Conservation (phyloP, 1,284 basidiomycete species). For the Singerocomus inundabilis region DNA sequence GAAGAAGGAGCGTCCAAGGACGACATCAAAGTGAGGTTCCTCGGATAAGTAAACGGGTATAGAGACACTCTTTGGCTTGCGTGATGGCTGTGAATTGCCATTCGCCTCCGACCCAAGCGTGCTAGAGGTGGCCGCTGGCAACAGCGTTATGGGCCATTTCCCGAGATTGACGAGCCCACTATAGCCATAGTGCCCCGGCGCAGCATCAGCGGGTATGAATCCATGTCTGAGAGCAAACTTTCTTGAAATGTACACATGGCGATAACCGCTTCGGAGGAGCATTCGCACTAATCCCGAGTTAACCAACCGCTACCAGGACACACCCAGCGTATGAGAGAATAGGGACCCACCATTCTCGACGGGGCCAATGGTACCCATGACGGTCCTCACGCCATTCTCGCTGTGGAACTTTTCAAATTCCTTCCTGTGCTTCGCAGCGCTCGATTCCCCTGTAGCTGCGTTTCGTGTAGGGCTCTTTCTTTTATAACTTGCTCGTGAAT, state of each 20-base stretch:
- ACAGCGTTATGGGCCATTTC: constrained; percentile 71
- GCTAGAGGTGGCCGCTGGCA: constrained; percentile 34
- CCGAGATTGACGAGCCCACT: constrained; percentile 81
- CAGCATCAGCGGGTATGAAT: constrained; percentile 85
- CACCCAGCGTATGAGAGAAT: neutral
- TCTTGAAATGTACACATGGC: constrained; percentile 93
- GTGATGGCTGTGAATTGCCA: constrained; percentile 28
- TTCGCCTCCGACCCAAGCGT: constrained; percentile 20
- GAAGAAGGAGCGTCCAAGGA: constrained; percentile 91
- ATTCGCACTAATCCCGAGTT: constrained; percentile 92
- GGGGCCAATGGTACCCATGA: constrained; percentile 88
- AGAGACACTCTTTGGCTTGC: constrained; percentile 36
- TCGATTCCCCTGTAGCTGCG: constrained; percentile 29
- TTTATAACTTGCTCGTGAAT: constrained; percentile 40
- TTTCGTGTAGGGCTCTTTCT: constrained; percentile 27
- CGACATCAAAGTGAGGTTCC: constrained; percentile 95
- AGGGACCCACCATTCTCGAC: constrained; percentile 71
- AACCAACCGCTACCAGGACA: too few species aligned
- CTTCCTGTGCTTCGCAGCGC: constrained; percentile 63
- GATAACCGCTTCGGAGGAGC: constrained; percentile 91
- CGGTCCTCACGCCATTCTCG: constrained; percentile 91
- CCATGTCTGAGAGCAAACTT: constrained; percentile 89
- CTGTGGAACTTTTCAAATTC: constrained; percentile 85
- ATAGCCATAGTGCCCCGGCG: constrained; percentile 83
- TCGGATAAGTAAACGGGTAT: constrained; percentile 79